Evolutionary conservation across 441 rosid species (phyloP).

Genomic region (Manihot esculenta): DNA sequence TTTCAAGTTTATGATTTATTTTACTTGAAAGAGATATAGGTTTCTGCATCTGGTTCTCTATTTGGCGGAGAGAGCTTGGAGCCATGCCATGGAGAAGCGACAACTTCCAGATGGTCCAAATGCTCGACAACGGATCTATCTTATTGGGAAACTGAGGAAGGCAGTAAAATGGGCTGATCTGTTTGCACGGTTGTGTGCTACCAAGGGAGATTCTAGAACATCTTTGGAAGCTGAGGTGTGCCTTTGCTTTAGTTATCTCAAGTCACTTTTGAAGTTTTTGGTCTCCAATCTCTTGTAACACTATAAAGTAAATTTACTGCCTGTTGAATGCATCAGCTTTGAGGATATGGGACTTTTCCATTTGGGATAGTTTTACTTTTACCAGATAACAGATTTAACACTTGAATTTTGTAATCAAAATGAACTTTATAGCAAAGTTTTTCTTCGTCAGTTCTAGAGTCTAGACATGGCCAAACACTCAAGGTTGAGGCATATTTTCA

Average conservation of each 20-base stretch:
- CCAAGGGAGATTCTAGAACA: slow-evolving; percentile 85
- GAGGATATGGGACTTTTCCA: not conserved
- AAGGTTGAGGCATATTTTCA: not conserved
- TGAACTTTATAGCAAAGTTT: not conserved
- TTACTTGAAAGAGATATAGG: slow-evolving; percentile 45
- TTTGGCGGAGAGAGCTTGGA: slow-evolving; percentile 97
- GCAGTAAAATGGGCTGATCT: slow-evolving; percentile 92
- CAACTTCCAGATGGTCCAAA: slow-evolving; percentile 95
- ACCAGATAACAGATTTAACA: not conserved
- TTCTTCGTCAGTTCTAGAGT: not conserved
- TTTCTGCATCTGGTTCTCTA: slow-evolving; percentile 92
- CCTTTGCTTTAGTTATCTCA: slow-evolving; percentile 6
- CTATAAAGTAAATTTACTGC: slow-evolving; percentile 11
- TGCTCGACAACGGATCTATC: slow-evolving; percentile 77
- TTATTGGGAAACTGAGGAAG: slow-evolving; percentile 93
- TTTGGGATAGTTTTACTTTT: not conserved
- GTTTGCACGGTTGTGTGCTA: slow-evolving; percentile 72
- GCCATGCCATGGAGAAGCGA: slow-evolving; percentile 99
- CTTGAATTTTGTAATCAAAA: not conserved
- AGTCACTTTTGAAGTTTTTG: slow-evolving; percentile 4
- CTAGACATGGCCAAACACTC: not conserved
- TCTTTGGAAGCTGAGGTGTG: slow-evolving; percentile 94
- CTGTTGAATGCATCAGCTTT: not conserved
- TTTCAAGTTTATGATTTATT: slow-evolving; percentile 21
- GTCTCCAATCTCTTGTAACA: not conserved